phyloP scores from a whole-genome alignment of 169 alveolate genomes.

The Eimeria praecox region DNA sequence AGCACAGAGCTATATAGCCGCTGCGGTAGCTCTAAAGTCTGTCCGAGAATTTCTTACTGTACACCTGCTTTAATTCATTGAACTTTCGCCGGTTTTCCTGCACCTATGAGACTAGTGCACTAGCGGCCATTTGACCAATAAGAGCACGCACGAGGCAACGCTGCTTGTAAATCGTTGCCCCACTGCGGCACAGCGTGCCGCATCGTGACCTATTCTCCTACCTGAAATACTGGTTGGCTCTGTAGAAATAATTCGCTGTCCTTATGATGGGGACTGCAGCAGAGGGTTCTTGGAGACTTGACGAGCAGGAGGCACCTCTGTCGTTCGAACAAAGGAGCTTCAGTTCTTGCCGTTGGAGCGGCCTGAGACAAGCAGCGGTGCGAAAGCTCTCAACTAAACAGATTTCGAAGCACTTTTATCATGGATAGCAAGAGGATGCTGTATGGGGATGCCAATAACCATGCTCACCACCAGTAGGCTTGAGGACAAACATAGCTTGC shows the following conservation, averaged over 20 bases:
- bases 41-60: neutral
- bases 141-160: neutral
- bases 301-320: neutral
- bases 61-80: neutral
- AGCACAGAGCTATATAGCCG: neutral
- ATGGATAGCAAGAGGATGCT: neutral
- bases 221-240: neutral
- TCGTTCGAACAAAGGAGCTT: neutral
- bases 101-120: neutral
- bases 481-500: neutral
- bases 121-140: neutral
- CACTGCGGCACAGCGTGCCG: neutral
- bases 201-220: neutral
- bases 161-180: neutral
- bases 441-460: neutral
- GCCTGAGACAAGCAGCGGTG: neutral
- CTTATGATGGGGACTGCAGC: neutral
- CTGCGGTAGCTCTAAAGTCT: neutral
- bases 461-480: neutral
- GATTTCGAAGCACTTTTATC: neutral
- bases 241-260: neutral
- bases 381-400: neutral
- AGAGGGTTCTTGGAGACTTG: neutral
- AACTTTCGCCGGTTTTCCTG: too few relatives aligned
- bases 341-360: neutral